A percentile compares a stretch with the other conserved stretches of the same genome.
Evolutionary conservation across 257 asterid genomes (phyloP).

Genomic region (Lithospermum erythrorhizon): DNA sequence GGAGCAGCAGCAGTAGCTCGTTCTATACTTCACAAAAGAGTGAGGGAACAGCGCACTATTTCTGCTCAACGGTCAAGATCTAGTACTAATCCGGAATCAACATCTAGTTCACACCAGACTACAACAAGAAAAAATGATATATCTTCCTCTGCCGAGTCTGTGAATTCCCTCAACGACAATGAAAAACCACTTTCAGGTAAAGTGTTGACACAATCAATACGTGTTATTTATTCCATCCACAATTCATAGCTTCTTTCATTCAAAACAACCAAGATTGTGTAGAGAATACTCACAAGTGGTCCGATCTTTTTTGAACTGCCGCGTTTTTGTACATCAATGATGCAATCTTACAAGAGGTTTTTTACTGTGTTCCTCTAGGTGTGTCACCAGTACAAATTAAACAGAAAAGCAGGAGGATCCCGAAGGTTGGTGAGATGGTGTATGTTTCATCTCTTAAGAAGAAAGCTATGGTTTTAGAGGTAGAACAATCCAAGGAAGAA

Average conservation of each 20-base stretch:
- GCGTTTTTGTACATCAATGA: not conserved
- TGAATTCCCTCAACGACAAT: constrained; percentile 14
- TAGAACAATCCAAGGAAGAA: constrained; percentile 57
- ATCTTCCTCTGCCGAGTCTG: constrained; percentile 19
- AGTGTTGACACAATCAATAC: not conserved
- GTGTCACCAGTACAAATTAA: constrained; percentile 7
- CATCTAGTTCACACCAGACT: constrained; percentile 9
- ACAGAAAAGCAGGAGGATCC: constrained; percentile 36
- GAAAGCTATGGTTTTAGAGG: constrained; percentile 56
- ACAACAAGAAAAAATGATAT: constrained; percentile 13
- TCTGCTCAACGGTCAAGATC: constrained; percentile 16
- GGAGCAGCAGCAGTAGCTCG: constrained; percentile 76
- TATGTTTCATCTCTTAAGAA: constrained; percentile 59
- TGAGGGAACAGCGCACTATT: constrained; percentile 47
- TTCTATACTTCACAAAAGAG: constrained; percentile 56
- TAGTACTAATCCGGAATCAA: not conserved
- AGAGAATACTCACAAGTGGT: not conserved
- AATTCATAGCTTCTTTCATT: not conserved
- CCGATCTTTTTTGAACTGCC: not conserved
- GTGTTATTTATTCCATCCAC: not conserved
- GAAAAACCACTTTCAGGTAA: constrained; percentile 42
- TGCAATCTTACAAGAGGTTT: not conserved
- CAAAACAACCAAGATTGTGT: not conserved
- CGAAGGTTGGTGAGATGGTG: constrained; percentile 76
- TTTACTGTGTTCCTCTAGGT: not conserved